A percentile compares a stretch with the other conserved stretches of the same genome.
These are phyloP conservation scores for Linnemannia schmuckeri DNA, from an alignment of 192 early-diverging fungal genomes.

Conservation along the genomic window DNA sequence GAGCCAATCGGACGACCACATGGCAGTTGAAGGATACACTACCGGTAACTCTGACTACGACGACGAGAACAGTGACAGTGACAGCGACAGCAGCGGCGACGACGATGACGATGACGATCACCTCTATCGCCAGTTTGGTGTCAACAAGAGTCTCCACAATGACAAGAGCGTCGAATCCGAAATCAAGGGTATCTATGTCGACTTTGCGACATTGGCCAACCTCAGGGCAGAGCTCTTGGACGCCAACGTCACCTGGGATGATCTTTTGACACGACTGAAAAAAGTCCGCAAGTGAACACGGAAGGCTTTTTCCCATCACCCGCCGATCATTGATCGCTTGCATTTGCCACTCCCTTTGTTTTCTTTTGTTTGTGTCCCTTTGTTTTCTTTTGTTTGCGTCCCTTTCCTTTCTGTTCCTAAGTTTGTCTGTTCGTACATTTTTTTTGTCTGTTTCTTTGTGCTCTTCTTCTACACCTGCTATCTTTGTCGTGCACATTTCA, in stretches of 20 bases:
- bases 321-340: not conserved
- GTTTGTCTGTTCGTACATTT: not conserved
- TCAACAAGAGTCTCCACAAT: not conserved
- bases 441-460: not conserved
- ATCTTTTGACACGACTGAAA: not conserved
- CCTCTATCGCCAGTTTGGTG: not conserved
- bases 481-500: not conserved
- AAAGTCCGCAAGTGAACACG: not conserved
- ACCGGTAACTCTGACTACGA: not conserved
- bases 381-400: not conserved
- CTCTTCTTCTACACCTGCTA: not conserved
- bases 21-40: not conserved
- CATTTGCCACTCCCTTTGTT: not conserved
- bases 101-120: constrained; percentile 5
- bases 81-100: constrained; percentile 3
- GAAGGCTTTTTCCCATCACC: not conserved
- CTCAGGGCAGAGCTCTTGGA: constrained; percentile 8
- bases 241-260: constrained; percentile 8
- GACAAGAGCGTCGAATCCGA: not conserved
- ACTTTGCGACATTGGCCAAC: not conserved
- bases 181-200: constrained; percentile 3
- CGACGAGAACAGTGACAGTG: constrained; percentile 5
- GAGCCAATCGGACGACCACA: not conserved
- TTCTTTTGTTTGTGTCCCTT: not conserved
- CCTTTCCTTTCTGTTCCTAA: not conserved